A percentile compares a stretch with the other conserved stretches of the same genome.
phyloP scores from a whole-genome alignment of 1,139 yeast species.

The Geotrichum reessii region DNA sequence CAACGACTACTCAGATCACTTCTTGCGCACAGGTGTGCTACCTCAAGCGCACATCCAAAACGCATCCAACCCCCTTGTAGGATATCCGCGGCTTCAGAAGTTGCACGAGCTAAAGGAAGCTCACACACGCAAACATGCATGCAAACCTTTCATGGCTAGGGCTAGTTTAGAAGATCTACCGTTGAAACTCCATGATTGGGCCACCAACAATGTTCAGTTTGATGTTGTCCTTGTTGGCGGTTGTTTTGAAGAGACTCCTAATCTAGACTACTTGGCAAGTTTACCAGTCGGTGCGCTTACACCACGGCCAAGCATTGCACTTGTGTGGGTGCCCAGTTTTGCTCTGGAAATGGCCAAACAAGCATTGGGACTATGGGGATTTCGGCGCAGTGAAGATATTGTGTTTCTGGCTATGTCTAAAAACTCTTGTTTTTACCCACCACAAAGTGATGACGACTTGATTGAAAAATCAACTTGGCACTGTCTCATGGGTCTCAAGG shows the following conservation, averaged over 20 bases:
- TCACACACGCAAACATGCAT: constrained; percentile 48
- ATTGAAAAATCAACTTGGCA: constrained; percentile 55
- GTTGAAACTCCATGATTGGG: constrained; percentile 55
- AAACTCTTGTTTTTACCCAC: constrained; percentile 29
- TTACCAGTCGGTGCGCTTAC: constrained; percentile 70
- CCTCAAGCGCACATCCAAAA: constrained; percentile 68
- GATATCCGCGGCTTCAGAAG: constrained; percentile 76
- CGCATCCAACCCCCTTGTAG: constrained; percentile 58
- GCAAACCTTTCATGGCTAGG: constrained; percentile 61
- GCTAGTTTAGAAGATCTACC: constrained; percentile 50
- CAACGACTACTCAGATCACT: constrained; percentile 70
- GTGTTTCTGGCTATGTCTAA: constrained; percentile 46
- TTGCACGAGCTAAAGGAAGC: constrained; percentile 56
- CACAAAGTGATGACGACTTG: constrained; percentile 22
- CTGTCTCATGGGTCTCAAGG: constrained; percentile 96
- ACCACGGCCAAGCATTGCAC: constrained; percentile 78
- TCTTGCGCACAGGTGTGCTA: constrained; percentile 52
- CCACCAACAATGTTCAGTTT: constrained; percentile 53
- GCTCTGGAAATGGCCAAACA: constrained; percentile 50
- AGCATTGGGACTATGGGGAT: constrained; percentile 60
- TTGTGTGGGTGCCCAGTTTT: constrained; percentile 73
- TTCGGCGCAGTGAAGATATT: constrained; percentile 85
- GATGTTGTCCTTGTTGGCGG: constrained; percentile 94
- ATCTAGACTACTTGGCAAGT: constrained; percentile 52
- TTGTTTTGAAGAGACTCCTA: constrained; percentile 58